phyloP scores from a whole-genome alignment of 345 rosid species.

The Bruguiera sexangula region DNA sequence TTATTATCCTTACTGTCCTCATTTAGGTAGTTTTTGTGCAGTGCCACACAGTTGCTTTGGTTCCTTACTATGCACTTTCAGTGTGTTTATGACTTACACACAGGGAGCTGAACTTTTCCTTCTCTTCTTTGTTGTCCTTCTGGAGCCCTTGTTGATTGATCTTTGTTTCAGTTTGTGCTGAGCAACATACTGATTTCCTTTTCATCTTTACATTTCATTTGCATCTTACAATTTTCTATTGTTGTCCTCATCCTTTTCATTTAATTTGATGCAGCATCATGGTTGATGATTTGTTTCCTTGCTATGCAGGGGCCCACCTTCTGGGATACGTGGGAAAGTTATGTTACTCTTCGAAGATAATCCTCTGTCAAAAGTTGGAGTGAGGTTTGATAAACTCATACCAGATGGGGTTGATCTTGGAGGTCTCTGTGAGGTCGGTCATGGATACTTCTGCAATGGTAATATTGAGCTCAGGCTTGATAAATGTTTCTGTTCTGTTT shows the following conservation, averaged over 20 bases:
- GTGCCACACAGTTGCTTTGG: too few species aligned
- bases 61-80: too few species aligned
- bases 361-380: constrained; percentile 78
- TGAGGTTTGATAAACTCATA: constrained; percentile 72
- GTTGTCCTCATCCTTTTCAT: neutral
- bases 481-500: neutral
- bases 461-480: constrained; percentile 20
- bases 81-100: too few species aligned
- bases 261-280: constrained; percentile 2
- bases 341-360: constrained; percentile 60
- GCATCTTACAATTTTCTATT: neutral
- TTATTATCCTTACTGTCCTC: neutral
- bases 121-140: too few species aligned
- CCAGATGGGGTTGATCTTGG: constrained; percentile 90
- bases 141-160: too few species aligned
- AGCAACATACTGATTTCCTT: neutral
- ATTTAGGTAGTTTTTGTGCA: too few species aligned
- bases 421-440: constrained; percentile 57
- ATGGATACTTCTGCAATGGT: constrained; percentile 88
- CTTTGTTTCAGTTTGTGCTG: neutral
- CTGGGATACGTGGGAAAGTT: constrained; percentile 68
- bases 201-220: neutral
- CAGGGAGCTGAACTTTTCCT: too few species aligned
- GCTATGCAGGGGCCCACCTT: constrained; percentile 56
- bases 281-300: constrained; percentile 5